Conservation (phyloP, 2,329 filamentous ascomycete genomes). For the Triangularia verruculosa region DNA sequence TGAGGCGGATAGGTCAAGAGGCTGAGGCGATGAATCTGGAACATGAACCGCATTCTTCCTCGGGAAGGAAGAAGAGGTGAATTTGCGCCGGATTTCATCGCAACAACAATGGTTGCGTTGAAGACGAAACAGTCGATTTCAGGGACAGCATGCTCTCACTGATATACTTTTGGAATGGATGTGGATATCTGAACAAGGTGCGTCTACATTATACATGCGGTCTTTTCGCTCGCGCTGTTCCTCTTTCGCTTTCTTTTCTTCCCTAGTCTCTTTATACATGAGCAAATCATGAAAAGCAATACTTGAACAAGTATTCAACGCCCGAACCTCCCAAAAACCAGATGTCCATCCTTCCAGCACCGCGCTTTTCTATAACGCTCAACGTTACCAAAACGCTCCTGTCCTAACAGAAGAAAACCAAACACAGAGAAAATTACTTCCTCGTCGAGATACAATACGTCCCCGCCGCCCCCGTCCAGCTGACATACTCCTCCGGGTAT, state of each 20-base stretch:
- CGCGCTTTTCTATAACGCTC: not conserved
- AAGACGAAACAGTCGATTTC: not conserved
- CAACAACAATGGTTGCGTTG: not conserved
- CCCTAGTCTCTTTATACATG: conserved; percentile 1
- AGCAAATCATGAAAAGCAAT: conserved; percentile 9
- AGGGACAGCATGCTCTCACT: not conserved
- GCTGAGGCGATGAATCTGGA: conserved; percentile 80
- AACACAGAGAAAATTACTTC: conserved; percentile 35
- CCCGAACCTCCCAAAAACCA: not conserved
- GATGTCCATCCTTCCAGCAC: conserved; percentile 5
- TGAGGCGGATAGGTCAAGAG: conserved; percentile 81
- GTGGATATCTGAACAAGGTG: conserved; percentile 1
- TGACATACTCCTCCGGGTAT: conserved; percentile 72
- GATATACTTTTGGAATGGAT: not conserved
- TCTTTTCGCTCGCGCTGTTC: conserved; percentile 2
- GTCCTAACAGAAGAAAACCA: conserved; percentile 8
- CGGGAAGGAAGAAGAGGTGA: conserved; percentile 13
- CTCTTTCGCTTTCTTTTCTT: conserved; percentile 2
- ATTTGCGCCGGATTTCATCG: not conserved
- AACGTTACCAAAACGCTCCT: conserved; percentile 10
- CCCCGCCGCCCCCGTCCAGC: conserved; percentile 84
- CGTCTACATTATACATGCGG: conserved; percentile 6
- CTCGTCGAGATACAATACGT: conserved; percentile 86
- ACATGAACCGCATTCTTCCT: conserved; percentile 44
- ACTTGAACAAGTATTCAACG: not conserved